Conservation (phyloP, 768 basidiomycete species). For the Amanita molliuscula region DNA sequence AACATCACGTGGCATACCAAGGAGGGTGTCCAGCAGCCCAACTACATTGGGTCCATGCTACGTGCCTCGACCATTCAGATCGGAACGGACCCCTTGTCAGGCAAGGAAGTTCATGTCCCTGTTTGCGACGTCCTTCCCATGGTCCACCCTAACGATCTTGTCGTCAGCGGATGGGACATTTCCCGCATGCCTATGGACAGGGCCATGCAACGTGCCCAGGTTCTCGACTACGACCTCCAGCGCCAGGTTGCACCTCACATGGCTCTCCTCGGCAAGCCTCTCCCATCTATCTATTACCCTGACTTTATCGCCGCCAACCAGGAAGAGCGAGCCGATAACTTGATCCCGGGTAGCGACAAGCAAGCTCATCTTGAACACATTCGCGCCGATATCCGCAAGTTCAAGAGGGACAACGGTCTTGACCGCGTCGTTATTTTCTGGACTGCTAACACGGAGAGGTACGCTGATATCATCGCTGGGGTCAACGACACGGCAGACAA, state of each 20-base stretch:
- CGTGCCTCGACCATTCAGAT: conserved; percentile 93
- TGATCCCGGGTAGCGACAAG: conserved; percentile 81
- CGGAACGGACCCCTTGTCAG: conserved; percentile 67
- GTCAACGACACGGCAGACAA: conserved; percentile 92
- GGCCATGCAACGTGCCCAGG: conserved; percentile 89
- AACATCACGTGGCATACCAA: conserved; percentile 94
- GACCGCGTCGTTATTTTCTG: conserved; percentile 93
- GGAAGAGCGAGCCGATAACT: conserved; percentile 89
- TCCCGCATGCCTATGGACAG: conserved; percentile 76
- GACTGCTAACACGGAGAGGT: conserved; percentile 99
- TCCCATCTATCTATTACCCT: conserved; percentile 95
- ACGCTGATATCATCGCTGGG: conserved; percentile 88
- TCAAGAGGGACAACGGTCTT: conserved; percentile 75
- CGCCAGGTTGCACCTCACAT: conserved; percentile 87
- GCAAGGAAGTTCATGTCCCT: conserved; percentile 89
- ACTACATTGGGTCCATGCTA: conserved; percentile 95
- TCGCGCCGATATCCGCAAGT: conserved; percentile 86
- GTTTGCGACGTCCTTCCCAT: conserved; percentile 90
- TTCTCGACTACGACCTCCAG: conserved; percentile 94
- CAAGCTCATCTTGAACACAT: conserved; percentile 86
- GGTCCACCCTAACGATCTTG: conserved; percentile 97
- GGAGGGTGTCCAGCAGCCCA: conserved; percentile 83
- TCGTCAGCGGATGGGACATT: conserved; percentile 98
- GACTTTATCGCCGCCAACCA: conserved; percentile 99
- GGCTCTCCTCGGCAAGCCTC: conserved; percentile 68